phyloP scores from a whole-genome alignment of 257 asterid species.

The Agastache rugosa region DNA sequence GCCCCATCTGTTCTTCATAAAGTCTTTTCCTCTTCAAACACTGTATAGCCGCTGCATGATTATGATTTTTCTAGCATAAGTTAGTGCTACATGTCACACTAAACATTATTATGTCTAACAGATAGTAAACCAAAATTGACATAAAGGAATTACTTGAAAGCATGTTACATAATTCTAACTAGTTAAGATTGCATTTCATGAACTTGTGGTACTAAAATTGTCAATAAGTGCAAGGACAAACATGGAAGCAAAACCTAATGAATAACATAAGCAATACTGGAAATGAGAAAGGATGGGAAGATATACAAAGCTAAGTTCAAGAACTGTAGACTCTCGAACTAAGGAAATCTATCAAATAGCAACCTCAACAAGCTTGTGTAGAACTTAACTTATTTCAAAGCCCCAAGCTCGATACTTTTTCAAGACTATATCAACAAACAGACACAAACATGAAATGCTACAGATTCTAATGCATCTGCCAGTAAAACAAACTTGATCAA shows the following conservation, averaged over 20 bases:
- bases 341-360: background rate
- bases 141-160: background rate
- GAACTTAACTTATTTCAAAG: background rate
- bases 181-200: background rate
- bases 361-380: background rate
- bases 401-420: background rate
- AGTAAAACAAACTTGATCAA: conserved; percentile 22
- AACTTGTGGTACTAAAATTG: conserved; percentile 3
- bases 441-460: conserved; percentile 3
- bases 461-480: background rate
- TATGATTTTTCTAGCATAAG: conserved; percentile 23
- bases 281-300: background rate
- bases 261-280: background rate
- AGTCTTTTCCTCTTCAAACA: conserved; percentile 86
- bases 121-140: background rate
- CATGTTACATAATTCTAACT: background rate
- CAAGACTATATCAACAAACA: background rate
- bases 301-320: background rate
- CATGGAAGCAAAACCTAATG: background rate
- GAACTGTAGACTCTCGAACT: background rate
- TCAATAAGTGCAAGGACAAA: background rate
- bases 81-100: background rate
- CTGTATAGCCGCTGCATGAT: conserved; percentile 84
- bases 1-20: conserved; percentile 82
- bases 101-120: background rate